Evolutionary conservation across 2,329 filamentous ascomycete species (phyloP), one percentile per base, ranked within the genome.

Genomic region (Aquanectria penicillioides): DNA sequence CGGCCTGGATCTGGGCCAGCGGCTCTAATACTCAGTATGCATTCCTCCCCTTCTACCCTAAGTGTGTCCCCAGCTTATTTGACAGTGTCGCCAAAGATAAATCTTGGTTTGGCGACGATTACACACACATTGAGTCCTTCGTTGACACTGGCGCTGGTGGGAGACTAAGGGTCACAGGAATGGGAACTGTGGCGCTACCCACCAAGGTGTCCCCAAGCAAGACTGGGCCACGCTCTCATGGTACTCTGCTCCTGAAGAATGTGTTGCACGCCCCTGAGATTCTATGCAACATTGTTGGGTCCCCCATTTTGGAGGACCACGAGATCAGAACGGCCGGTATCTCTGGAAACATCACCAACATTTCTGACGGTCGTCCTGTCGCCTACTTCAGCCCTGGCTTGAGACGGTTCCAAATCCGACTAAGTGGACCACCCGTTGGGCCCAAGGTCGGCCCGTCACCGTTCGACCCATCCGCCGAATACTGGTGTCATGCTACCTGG

Each of bases 241-340:
- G 34, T 18, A 40, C 33, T 10, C 8, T 52, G 20, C 26, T 6
- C 8, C 40, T 37, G 12, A 49, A 12, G 65, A 63, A 10, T 72
- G 78, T 61, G 2, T 12, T 61, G 25, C 38, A 58, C 20, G 37
- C 31, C 15, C 59, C 59, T 8, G 6, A 11, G 20, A 9, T 13
- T 11, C 7, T 36, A 25, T 61, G 53, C 25, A 58, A 58, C 25
- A 36, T 61, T 6, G 26, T 61, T 12, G 59, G 58, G 6, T 11
- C 4, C 10, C 22, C 26, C 6, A 29, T 52, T 22, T 7, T 37
- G 3, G 28, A 41, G 7, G 40, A 48, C 34, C 48, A 57, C 40
- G 2, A 29, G 9, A 9, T 47, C 25, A 13, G 3, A 5, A 28
- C 6, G 10, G 6, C 11, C 11, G 7, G n/a, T 6, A 11, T 6